Base-by-base conservation (phyloP, 2,329 filamentous ascomycete species). In the Whalleya microplaca region DNA sequence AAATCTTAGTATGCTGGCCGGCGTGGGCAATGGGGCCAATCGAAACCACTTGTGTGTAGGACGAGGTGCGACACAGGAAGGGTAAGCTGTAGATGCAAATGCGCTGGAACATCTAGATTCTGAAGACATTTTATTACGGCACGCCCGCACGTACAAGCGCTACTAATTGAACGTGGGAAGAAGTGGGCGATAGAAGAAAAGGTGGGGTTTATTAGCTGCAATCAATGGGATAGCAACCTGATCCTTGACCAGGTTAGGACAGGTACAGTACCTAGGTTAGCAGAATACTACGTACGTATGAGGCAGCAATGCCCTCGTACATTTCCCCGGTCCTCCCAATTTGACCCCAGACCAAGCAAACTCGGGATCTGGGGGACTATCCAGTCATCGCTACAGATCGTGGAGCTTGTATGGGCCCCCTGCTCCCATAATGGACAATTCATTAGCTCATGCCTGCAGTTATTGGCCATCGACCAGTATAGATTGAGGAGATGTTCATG, bases 51-150 rank as follows among this genome's bases (percentile, higher is more conserved):
- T 40, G 47, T n/a, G 37, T 48, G 53, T 63, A 60, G 42, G 55
- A 63, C 60, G 48, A 50, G 48, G 60, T 63, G 60, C 51, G 53
- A 63, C 60, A 48, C 49, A 45, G 45, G 48, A 56, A 48, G 41
- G 56, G 27, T 48, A 55, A 63, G 54, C 40, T 58, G 52, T 49
- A 58, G 52, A 58, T 50, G 60, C 27, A 10, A 48, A 23, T 21
- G 21, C 10, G 16, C 2, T n/a, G 51, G 50, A 53, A 45, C 51
- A 45, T 56, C 60, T 58, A 57, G 32, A 37, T 12, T 12, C 32
- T 12, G 32, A 14, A 37, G 32, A 37, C 32, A 37, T 37, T 37
- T 37, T 37, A 37, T 37, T 37, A 37, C 32, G 40, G 37, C 45
- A 54, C 45, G 51, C 23, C 51, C 51, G 51, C 44, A 48, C 48